phyloP scores from a whole-genome alignment of 140 eudicot species.

The Senecio squalidus region DNA sequence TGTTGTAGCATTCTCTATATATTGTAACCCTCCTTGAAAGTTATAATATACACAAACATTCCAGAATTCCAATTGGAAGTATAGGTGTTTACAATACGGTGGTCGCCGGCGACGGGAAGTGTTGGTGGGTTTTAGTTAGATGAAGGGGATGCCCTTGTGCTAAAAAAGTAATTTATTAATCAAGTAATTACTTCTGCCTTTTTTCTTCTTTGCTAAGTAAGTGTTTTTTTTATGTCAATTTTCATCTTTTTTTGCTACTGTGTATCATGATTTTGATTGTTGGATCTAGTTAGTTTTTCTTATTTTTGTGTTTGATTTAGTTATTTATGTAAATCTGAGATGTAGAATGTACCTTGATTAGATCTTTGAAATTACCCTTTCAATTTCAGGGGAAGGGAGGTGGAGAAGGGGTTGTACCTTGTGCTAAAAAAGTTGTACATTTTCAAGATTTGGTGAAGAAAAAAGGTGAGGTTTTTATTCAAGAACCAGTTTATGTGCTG shows the following conservation, averaged over 20 bases:
- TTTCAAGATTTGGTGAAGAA: constrained; percentile 12
- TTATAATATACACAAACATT: no score
- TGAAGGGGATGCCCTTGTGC: constrained; percentile 77
- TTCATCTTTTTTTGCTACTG: constrained; percentile 4
- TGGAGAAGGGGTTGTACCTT: constrained; percentile 8
- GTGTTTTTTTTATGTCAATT: constrained; percentile 8
- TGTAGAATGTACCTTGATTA: constrained; percentile 1
- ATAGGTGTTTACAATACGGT: no score
- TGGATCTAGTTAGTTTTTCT: constrained; percentile 15
- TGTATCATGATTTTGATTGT: no score
- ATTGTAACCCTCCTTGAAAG: no score
- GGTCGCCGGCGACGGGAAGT: background rate
- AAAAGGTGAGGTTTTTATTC: background rate
- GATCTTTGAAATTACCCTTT: no score
- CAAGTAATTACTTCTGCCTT: no score
- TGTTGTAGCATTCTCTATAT: no score
- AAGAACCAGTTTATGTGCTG: constrained; percentile 62
- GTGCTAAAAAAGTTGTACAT: constrained; percentile 13
- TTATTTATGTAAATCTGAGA: constrained; percentile 20
- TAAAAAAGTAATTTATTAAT: no score
- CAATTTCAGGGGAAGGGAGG: constrained; percentile 57
- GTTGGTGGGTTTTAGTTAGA: background rate
- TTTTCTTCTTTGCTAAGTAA: constrained; percentile 11
- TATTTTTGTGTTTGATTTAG: background rate
- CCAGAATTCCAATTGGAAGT: no score